A percentile compares a stretch with the other conserved stretches of the same genome.
phyloP scores from a whole-genome alignment of 306 rosid genomes.

The Begonia loranthoides region DNA sequence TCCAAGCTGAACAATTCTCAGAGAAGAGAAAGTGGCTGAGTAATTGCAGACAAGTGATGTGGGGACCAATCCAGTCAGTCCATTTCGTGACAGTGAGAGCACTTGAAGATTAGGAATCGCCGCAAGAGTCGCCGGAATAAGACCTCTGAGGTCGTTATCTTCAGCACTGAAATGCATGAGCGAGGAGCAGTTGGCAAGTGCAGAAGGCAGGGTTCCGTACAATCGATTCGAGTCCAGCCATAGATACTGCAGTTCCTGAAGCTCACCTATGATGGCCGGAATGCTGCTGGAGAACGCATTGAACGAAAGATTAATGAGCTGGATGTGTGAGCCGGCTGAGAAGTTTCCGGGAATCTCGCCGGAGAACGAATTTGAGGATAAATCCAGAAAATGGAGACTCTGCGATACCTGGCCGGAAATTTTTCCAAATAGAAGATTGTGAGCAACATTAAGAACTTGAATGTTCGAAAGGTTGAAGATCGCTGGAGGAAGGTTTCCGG shows the following conservation, averaged over 20 bases:
- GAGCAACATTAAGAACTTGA: constrained; percentile 47
- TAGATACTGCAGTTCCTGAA: constrained; percentile 32
- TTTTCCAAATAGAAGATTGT: constrained; percentile 37
- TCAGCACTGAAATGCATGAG: constrained; percentile 45
- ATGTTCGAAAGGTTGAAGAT: constrained; percentile 58
- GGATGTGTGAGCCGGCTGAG: constrained; percentile 36
- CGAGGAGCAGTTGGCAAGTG: constrained; percentile 48
- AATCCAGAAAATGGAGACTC: constrained; percentile 39
- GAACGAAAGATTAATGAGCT: constrained; percentile 40
- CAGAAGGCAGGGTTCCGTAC: constrained; percentile 60
- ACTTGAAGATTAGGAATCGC: constrained; percentile 49
- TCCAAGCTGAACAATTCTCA: constrained; percentile 34
- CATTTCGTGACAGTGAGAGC: constrained; percentile 44
- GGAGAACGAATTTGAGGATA: constrained; percentile 43
- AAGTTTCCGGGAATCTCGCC: constrained; percentile 46
- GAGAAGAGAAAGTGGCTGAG: constrained; percentile 17
- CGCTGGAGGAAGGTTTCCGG: constrained; percentile 38
- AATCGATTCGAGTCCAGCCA: constrained; percentile 45
- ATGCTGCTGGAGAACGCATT: constrained; percentile 49
- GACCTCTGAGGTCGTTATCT: constrained; percentile 42
- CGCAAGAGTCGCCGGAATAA: constrained; percentile 52
- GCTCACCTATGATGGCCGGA: constrained; percentile 31
- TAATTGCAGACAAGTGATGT: constrained; percentile 29
- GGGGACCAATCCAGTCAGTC: constrained; percentile 56
- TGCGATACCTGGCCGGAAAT: constrained; percentile 21